Evolutionary conservation across 805 yeast genomes (phyloP).

Genomic region (Lachancea fermentati): DNA sequence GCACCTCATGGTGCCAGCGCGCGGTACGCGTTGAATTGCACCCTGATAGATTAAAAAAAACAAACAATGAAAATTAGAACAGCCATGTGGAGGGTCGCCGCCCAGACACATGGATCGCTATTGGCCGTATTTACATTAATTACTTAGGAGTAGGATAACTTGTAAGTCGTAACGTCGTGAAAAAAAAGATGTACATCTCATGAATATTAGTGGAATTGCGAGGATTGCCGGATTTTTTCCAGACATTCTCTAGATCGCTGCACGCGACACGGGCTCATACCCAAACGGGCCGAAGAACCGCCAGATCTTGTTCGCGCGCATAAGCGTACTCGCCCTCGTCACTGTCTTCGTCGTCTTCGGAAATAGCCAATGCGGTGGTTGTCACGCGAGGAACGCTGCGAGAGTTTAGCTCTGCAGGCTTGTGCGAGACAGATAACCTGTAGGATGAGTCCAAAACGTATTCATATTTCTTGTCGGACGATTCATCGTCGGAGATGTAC

Average conservation of each 20-base stretch:
- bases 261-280: too few relatives aligned
- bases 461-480: background rate
- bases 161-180: background rate
- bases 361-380: constrained; percentile 3
- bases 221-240: background rate
- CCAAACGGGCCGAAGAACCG: background rate
- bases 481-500: constrained; percentile 1
- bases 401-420: background rate
- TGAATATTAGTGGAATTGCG: background rate
- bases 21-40: too few relatives aligned
- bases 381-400: constrained; percentile 1
- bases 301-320: constrained; percentile 1
- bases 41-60: too few relatives aligned
- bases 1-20: too few relatives aligned
- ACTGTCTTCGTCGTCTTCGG: constrained; percentile 6
- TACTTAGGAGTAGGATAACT: background rate
- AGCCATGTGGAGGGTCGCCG: too few relatives aligned
- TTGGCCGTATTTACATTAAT: background rate
- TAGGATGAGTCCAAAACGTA: constrained; percentile 1
- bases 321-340: constrained; percentile 8
- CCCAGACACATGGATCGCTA: too few relatives aligned
- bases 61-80: too few relatives aligned
- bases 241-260: too few relatives aligned
- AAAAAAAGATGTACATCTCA: background rate
- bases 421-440: background rate